Conservation (phyloP, 192 early-diverging fungal genomes). For the Podila horticola region DNA sequence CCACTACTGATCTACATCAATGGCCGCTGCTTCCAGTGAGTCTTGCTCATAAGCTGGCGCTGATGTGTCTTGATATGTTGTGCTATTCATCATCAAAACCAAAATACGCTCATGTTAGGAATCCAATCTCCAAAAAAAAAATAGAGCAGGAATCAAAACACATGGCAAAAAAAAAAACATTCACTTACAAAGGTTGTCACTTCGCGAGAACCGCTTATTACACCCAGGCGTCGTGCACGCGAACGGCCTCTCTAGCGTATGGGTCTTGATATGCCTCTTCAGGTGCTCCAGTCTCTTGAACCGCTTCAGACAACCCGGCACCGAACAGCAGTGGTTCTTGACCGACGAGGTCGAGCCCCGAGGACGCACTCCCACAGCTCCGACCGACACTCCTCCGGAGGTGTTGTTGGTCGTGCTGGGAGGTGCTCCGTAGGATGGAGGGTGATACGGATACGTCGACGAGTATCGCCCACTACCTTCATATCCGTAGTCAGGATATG, state of each 20-base stretch:
- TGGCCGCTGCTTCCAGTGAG: slow-evolving; percentile 38
- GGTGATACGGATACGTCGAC: too few species aligned
- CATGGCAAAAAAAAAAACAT: background rate
- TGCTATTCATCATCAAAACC: slow-evolving; percentile 13
- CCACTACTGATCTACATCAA: background rate
- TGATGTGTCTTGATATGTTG: slow-evolving; percentile 52
- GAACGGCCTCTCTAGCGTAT: slow-evolving; percentile 79
- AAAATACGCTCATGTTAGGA: background rate
- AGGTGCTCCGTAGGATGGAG: too few species aligned
- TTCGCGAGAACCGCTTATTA: slow-evolving; percentile 82
- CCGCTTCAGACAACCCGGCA: slow-evolving; percentile 55
- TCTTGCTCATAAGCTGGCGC: slow-evolving; percentile 38
- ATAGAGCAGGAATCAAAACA: background rate
- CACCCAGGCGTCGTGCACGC: slow-evolving; percentile 74
- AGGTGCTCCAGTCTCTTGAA: slow-evolving; percentile 87
- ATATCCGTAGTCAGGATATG: background rate
- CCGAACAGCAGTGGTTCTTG: slow-evolving; percentile 51
- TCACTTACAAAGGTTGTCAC: slow-evolving; percentile 70
- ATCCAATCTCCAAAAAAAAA: background rate
- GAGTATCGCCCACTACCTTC: background rate
- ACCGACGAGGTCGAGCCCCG: slow-evolving; percentile 11
- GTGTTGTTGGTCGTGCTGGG: background rate
- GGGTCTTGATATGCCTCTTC: slow-evolving; percentile 83
- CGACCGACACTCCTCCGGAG: background rate
- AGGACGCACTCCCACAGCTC: background rate